These are phyloP conservation scores for Pyrenophora seminiperda DNA, from an alignment of 2,329 filamentous ascomycete species.

Conservation along the genomic window DNA sequence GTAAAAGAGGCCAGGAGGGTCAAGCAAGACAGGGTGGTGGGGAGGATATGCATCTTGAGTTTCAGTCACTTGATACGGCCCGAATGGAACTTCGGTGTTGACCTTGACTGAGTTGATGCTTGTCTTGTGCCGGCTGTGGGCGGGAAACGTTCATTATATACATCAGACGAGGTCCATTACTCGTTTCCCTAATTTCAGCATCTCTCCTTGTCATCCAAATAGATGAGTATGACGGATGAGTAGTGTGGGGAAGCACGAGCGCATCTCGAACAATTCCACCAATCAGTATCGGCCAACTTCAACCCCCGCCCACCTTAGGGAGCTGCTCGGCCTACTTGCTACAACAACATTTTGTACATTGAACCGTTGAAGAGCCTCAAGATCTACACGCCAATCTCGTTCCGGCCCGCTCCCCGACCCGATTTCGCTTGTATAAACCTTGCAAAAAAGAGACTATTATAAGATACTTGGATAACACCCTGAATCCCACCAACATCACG, in stretches of 20 bases:
- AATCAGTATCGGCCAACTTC: constrained; percentile 5
- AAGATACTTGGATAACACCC: too few relatives aligned
- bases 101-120: not conserved
- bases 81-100: not conserved
- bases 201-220: not conserved
- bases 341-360: too few relatives aligned
- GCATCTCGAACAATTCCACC: constrained; percentile 13
- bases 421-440: too few relatives aligned
- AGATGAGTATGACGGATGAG: not conserved
- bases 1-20: constrained; percentile 1
- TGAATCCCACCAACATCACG: not conserved
- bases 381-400: too few relatives aligned
- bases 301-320: not conserved
- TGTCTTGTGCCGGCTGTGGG: not conserved
- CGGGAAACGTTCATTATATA: not conserved
- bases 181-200: not conserved
- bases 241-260: not conserved
- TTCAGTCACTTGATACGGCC: not conserved
- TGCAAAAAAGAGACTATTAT: not conserved
- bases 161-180: not conserved
- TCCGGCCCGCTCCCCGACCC: too few relatives aligned
- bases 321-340: too few relatives aligned
- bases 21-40: constrained; percentile 1
- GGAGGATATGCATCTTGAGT: constrained; percentile 8
- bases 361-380: too few relatives aligned